Evolutionary conservation across 257 asterid genomes (phyloP).

Genomic region (Mitragyna speciosa): DNA sequence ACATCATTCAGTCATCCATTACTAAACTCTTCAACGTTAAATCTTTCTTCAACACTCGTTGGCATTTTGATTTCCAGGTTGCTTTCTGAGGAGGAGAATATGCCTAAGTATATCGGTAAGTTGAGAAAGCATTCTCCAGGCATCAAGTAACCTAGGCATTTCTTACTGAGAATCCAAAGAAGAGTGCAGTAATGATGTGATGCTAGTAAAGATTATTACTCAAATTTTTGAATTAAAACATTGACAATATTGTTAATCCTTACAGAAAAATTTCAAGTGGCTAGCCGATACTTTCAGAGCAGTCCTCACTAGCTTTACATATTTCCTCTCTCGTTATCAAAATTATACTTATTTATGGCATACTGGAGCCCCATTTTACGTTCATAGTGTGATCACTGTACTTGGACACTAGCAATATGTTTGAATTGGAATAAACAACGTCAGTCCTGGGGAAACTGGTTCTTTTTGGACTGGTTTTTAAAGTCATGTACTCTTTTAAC

Average conservation of each 20-base stretch:
- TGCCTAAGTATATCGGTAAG: background rate
- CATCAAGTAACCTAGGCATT: background rate
- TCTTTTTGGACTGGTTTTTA: no score
- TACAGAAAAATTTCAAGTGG: background rate
- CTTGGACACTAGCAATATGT: no score
- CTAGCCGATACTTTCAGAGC: background rate
- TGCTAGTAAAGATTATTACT: no score
- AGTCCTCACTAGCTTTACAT: background rate
- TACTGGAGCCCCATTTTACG: no score
- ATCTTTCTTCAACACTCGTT: background rate
- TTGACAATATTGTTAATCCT: background rate
- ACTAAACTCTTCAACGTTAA: no score
- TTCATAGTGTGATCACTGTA: no score
- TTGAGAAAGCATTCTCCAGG: background rate
- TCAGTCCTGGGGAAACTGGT: no score
- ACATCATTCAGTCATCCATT: background rate
- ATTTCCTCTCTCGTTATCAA: background rate
- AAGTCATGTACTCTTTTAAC: no score
- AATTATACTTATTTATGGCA: no score
- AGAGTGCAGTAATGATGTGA: background rate
- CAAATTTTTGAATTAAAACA: no score
- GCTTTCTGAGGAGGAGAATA: background rate
- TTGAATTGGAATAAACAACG: no score
- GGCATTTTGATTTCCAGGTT: background rate
- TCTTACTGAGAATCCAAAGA: background rate